These are phyloP conservation scores for Orychophragmus violaceus DNA, from an alignment of 345 rosid genomes.

Conservation along the genomic window DNA sequence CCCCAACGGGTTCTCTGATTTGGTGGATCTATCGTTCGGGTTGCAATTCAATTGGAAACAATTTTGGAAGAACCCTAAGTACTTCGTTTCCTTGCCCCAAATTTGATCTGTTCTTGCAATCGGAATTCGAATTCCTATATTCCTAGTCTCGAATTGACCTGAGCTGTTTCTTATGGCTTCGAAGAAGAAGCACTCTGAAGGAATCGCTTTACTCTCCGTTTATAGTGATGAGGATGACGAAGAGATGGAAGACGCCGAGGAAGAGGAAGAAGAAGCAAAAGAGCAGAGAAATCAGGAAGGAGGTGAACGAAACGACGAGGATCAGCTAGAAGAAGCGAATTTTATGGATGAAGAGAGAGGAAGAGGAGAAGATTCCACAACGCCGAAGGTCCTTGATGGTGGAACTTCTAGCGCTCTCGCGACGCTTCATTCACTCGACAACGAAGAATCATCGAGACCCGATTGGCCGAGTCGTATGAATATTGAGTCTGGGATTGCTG, in stretches of 20 bases:
- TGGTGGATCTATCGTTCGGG: too few species aligned
- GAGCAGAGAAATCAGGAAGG: slow-evolving; percentile 27
- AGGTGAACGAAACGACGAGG: too few species aligned
- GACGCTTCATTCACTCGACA: slow-evolving; percentile 45
- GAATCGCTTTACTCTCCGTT: slow-evolving; percentile 72
- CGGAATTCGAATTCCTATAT: neutral
- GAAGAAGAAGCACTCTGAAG: slow-evolving; percentile 66
- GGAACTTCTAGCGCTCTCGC: slow-evolving; percentile 41
- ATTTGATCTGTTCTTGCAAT: neutral
- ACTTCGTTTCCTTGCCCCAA: neutral
- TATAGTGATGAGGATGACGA: slow-evolving; percentile 89
- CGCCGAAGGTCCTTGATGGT: slow-evolving; percentile 30
- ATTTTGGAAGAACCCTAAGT: slow-evolving; percentile 21
- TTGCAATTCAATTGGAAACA: slow-evolving; percentile 1
- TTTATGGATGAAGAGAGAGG: slow-evolving; percentile 35
- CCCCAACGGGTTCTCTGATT: too few species aligned
- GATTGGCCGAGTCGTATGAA: slow-evolving; percentile 25
- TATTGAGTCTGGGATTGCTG: too few species aligned
- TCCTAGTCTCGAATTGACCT: slow-evolving; percentile 2
- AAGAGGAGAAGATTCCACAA: slow-evolving; percentile 34
- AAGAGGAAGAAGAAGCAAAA: slow-evolving; percentile 20
- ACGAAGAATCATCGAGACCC: slow-evolving; percentile 36
- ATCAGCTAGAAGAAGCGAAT: slow-evolving; percentile 33
- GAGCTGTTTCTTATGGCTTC: slow-evolving; percentile 78
- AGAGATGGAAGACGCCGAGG: slow-evolving; percentile 69